Percentiles rank a stretch among this genome's conserved stretches.
phyloP scores from a whole-genome alignment of 176 grass and related monocot genomes.

The Poa pratensis region DNA sequence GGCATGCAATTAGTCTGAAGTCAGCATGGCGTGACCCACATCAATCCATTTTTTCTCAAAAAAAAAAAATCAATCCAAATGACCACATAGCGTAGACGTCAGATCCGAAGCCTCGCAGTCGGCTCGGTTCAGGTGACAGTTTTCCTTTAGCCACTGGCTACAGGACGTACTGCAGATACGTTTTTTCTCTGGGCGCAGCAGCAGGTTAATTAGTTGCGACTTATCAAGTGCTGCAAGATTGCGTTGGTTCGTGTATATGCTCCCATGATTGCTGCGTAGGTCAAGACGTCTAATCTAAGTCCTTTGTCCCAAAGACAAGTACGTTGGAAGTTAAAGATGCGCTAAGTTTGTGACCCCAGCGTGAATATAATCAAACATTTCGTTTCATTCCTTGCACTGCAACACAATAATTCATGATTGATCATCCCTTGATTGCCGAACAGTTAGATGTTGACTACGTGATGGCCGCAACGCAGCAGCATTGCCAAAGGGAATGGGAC shows the following conservation, averaged over 20 bases:
- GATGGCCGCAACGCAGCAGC: conserved; percentile 16
- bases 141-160: no score
- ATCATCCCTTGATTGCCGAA: background rate
- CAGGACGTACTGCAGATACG: no score
- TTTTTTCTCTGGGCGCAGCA: no score
- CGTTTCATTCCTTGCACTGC: background rate
- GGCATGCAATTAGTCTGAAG: no score
- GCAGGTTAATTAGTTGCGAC: background rate
- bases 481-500: background rate
- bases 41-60: no score
- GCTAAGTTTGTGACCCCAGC: background rate
- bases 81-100: no score
- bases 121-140: no score
- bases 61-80: no score
- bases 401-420: background rate
- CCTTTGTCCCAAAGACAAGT: conserved; percentile 9
- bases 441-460: background rate
- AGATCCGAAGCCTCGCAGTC: no score
- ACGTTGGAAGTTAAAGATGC: conserved; percentile 8
- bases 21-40: no score
- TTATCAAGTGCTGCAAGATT: conserved; percentile 1
- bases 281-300: conserved; percentile 10
- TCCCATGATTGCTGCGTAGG: conserved; percentile 25
- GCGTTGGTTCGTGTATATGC: background rate
- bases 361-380: background rate